phyloP scores from a whole-genome alignment of 345 rosid genomes.

The Cochlearia excelsa region DNA sequence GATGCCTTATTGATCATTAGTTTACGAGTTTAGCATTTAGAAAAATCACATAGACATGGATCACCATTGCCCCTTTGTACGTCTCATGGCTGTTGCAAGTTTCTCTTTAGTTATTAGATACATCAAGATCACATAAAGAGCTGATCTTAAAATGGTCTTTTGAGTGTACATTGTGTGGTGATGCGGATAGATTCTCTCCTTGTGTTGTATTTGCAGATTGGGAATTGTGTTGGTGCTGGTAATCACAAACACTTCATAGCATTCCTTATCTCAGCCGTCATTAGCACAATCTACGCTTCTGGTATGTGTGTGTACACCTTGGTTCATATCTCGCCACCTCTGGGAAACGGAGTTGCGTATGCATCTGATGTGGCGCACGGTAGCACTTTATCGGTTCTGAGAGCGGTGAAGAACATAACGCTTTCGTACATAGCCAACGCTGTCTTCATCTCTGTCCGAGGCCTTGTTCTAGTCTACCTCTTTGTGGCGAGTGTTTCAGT shows the following conservation, averaged over 20 bases:
- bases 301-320: constrained; percentile 47
- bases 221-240: constrained; percentile 89
- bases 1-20: neutral
- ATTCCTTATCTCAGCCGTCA: constrained; percentile 69
- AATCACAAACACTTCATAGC: constrained; percentile 62
- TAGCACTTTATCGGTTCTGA: constrained; percentile 34
- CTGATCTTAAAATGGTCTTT: too few relatives aligned
- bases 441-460: constrained; percentile 54
- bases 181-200: neutral
- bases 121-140: too few relatives aligned
- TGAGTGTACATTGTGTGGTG: too few relatives aligned
- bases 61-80: neutral
- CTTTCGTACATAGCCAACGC: constrained; percentile 52
- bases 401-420: constrained; percentile 46
- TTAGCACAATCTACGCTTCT: constrained; percentile 47
- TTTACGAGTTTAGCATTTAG: neutral
- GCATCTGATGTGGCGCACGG: constrained; percentile 23
- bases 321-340: constrained; percentile 54
- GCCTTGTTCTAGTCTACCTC: constrained; percentile 71
- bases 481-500: constrained; percentile 65
- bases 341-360: constrained; percentile 25
- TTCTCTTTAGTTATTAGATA: too few relatives aligned
- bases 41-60: constrained; percentile 2
- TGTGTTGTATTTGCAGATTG: constrained; percentile 59
- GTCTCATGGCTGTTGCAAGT: too few relatives aligned